Base-by-base conservation (phyloP, 2,329 filamentous ascomycete genomes). In the Nemania sp. region DNA sequence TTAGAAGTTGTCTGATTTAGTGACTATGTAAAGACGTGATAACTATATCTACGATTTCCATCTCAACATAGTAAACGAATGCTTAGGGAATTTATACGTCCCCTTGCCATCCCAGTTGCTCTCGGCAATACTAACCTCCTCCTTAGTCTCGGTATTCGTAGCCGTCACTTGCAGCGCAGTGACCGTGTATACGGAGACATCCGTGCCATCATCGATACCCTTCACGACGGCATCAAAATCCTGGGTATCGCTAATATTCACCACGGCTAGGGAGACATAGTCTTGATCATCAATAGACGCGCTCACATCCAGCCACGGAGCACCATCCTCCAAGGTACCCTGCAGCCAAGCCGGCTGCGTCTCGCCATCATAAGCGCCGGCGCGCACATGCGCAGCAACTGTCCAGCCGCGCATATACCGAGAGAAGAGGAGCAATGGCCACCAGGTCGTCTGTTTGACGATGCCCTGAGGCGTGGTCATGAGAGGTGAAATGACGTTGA, bases 401-500 rank as follows among this genome's bases (percentile, higher is more conserved):
- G 85, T 86, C 66, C 80, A 80, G 2, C 90, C 90, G 28, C 86
- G 83, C 89, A 93, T 92, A 69, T 83, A 87, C 64, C 78, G 79
- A 62, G 79, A 80, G 71, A 88, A 90, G 23, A 91, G 76, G 52
- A 86, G 76, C 42, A 90, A 74, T 5, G 88, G 86, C 84, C 86
- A 91, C 84, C 86, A 91, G 3, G 83, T 90, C 0, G 87, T 83
- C 73, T 91, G 88, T 73, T 85, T 86, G 43, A 84, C 69, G 41
- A 91, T 71, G 0, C 87, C 86, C 0, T 77, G 71, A 48, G 77
- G 74, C 2, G 77, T 85, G 1, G 89, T 91, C 85, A 91, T 89
- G 9, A 91, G 76, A 1, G 88, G 89, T 1, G 82, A 84, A 63
- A 91, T 90, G 53, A 91, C 88, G 67, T 92, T 91, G 59, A 91